These are phyloP conservation scores for Citrus inodora DNA, from an alignment of 345 rosid species.

Conservation along the genomic window DNA sequence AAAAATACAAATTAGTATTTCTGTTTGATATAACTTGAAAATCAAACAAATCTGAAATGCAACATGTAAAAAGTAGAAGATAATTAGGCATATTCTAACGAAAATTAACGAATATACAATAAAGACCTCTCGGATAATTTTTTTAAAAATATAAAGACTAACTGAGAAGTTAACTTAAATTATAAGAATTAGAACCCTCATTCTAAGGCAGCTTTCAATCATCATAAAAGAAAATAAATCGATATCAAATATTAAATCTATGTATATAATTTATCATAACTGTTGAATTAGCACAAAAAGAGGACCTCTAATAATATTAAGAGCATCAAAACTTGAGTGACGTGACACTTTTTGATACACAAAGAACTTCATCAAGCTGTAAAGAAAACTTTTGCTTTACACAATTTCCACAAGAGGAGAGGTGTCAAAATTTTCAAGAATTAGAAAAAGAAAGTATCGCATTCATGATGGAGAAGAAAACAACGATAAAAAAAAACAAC, in stretches of 20 bases:
- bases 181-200: background rate
- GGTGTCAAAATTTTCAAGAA: background rate
- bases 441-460: background rate
- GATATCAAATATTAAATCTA: no score
- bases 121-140: rapidly evolving
- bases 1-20: no score
- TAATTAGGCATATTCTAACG: no score
- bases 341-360: background rate
- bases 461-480: no score
- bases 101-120: no score
- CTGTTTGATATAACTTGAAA: no score
- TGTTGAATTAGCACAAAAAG: background rate
- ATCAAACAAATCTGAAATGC: no score
- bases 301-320: background rate
- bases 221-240: no score
- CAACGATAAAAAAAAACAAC: background rate
- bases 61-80: no score
- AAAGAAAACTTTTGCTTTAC: background rate
- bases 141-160: no score
- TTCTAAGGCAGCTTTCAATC: background rate
- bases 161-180: no score
- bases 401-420: background rate
- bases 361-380: background rate
- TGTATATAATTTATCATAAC: no score
- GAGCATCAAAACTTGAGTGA: background rate